Percentiles rank a stretch among this genome's conserved stretches.
Evolutionary conservation across 2,329 filamentous ascomycete species (phyloP).

Genomic region (Laburnicola sp.): DNA sequence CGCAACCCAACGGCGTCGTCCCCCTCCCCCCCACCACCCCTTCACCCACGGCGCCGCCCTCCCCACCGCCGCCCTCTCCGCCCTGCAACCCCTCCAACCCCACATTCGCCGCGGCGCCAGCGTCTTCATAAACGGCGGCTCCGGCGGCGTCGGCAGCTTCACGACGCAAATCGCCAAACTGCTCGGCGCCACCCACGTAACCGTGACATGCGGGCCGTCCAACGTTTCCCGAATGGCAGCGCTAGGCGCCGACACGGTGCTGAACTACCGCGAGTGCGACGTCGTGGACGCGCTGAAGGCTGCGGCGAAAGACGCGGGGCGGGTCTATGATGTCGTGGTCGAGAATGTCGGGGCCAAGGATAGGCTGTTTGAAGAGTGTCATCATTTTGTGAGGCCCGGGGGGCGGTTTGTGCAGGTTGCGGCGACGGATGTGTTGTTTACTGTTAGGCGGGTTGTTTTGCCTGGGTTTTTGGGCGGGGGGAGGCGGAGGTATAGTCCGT

Average conservation of each 20-base stretch:
- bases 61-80: slow-evolving; percentile 27
- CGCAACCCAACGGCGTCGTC: slow-evolving; percentile 21
- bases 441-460: slow-evolving; percentile 17
- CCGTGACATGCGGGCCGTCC: slow-evolving; percentile 8
- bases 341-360: slow-evolving; percentile 56
- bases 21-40: slow-evolving; percentile 18
- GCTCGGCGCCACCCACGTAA: slow-evolving; percentile 43
- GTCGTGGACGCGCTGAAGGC: slow-evolving; percentile 52
- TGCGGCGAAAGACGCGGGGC: slow-evolving; percentile 37
- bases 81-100: slow-evolving; percentile 22
- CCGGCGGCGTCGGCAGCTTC: slow-evolving; percentile 62
- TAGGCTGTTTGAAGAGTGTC: slow-evolving; percentile 26
- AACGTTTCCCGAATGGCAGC: slow-evolving; percentile 60
- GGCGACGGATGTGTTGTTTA: slow-evolving; percentile 20
- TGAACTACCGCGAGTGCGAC: slow-evolving; percentile 59
- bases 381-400: slow-evolving; percentile 16
- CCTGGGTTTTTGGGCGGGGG: slow-evolving; percentile 53
- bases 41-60: slow-evolving; percentile 22
- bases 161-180: slow-evolving; percentile 65
- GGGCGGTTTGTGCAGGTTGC: slow-evolving; percentile 27
- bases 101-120: slow-evolving; percentile 45
- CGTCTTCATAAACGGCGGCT: slow-evolving; percentile 66
- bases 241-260: slow-evolving; percentile 64
- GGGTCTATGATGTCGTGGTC: slow-evolving; percentile 56
- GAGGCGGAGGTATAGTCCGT: slow-evolving; percentile 47